These are phyloP conservation scores for Agaricales sp. DNA, from an alignment of 1,284 basidiomycete species.

Conservation along the genomic window DNA sequence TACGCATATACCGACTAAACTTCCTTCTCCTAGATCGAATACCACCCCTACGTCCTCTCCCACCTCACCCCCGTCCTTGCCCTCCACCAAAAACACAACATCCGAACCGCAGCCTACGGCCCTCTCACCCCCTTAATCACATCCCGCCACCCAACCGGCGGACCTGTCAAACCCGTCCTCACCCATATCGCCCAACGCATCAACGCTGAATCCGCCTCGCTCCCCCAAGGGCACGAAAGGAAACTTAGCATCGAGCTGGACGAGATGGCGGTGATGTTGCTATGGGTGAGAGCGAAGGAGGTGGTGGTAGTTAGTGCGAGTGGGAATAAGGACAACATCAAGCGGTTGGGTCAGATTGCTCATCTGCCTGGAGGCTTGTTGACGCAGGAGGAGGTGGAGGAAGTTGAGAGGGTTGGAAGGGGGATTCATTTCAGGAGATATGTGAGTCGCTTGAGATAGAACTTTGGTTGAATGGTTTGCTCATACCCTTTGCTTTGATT, in stretches of 20 bases:
- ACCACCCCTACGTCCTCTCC: constrained; percentile 13
- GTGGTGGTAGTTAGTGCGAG: constrained; percentile 26
- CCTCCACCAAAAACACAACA: constrained; percentile 12
- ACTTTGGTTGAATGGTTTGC: not conserved
- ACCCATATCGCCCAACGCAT: constrained; percentile 19
- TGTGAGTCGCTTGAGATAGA: constrained; percentile 14
- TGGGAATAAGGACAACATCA: constrained; percentile 32
- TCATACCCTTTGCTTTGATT: too few relatives aligned
- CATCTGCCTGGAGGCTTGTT: constrained; percentile 23
- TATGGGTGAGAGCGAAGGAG: constrained; percentile 18
- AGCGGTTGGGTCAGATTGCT: constrained; percentile 29
- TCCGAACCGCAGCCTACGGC: constrained; percentile 12
- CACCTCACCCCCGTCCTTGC: constrained; percentile 13
- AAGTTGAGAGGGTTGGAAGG: constrained; percentile 34
- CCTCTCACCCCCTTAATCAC: constrained; percentile 13
- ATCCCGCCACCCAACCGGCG: constrained; percentile 10
- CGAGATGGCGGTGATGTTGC: constrained; percentile 23
- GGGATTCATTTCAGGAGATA: constrained; percentile 32
- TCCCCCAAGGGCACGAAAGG: constrained; percentile 3
- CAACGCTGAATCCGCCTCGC: constrained; percentile 13
- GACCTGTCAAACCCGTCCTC: constrained; percentile 18
- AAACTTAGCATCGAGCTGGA: constrained; percentile 12
- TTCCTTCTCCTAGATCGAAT: constrained; percentile 16
- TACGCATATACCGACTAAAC: too few relatives aligned
- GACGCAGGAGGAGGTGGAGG: constrained; percentile 30